Conservation (phyloP, 441 rosid species). For the Eruca vesicaria region DNA sequence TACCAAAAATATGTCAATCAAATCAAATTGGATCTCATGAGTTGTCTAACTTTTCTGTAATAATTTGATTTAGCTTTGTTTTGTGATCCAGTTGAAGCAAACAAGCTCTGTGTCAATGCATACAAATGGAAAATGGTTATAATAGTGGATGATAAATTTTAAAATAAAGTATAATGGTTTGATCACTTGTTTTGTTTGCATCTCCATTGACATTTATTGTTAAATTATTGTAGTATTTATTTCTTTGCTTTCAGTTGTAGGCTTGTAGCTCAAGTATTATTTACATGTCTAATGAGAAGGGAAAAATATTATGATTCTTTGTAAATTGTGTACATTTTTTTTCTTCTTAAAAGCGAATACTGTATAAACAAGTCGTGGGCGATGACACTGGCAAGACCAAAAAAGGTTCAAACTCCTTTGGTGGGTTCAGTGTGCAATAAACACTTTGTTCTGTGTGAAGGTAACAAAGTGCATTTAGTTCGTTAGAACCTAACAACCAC, state of each 20-base stretch:
- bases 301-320: neutral
- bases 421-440: conserved; percentile 20
- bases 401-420: neutral
- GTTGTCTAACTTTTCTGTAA: conserved; percentile 14
- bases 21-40: conserved; percentile 24
- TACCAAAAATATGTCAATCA: conserved; percentile 19
- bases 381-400: neutral
- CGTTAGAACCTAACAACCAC: conserved; percentile 5
- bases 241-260: neutral
- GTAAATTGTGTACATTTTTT: neutral
- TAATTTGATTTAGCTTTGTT: neutral
- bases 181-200: neutral
- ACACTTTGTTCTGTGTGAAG: conserved; percentile 10
- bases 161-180: neutral
- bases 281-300: neutral
- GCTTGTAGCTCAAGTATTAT: neutral
- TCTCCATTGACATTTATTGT: neutral
- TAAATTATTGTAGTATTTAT: neutral
- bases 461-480: conserved; percentile 12
- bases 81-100: conserved; percentile 15
- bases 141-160: neutral
- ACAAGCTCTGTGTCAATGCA: conserved; percentile 17
- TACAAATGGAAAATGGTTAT: neutral
- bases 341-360: neutral
- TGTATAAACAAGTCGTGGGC: neutral